phyloP scores from a whole-genome alignment of 2,329 filamentous ascomycete genomes.

The Thelonectria discophora region DNA sequence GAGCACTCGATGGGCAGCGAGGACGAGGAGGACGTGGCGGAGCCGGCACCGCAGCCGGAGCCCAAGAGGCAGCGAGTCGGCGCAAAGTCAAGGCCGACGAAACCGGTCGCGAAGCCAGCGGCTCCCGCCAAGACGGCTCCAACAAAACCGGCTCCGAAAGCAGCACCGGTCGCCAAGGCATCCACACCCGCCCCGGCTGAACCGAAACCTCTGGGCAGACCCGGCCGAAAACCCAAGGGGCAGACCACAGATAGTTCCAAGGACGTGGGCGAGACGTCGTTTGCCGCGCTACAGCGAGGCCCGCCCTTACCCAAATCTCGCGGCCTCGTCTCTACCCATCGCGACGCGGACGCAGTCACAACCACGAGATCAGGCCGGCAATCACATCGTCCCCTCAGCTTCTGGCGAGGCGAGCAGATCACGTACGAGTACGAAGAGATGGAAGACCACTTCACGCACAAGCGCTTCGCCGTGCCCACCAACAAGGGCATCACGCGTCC shows the following conservation, averaged over 20 bases:
- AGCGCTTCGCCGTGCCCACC: conserved; percentile 68
- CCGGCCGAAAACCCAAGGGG: conserved; percentile 38
- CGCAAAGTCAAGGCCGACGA: conserved; percentile 37
- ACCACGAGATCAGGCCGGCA: conserved; percentile 80
- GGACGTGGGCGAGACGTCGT: conserved; percentile 56
- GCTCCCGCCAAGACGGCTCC: conserved; percentile 16
- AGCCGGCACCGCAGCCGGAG: conserved; percentile 38
- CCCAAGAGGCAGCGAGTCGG: conserved; percentile 43
- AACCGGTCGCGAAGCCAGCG: conserved; percentile 34
- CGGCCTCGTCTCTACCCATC: conserved; percentile 62
- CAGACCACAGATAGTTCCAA: conserved; percentile 42
- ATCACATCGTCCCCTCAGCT: conserved; percentile 81
- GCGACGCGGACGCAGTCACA: conserved; percentile 59
- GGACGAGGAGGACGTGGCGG: conserved; percentile 34
- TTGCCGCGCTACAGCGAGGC: conserved; percentile 60
- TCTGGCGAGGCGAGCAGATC: conserved; percentile 85
- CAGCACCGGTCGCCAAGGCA: conserved; percentile 24
- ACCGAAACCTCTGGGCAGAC: conserved; percentile 40
- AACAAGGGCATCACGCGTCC: conserved; percentile 82
- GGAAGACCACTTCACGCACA: conserved; percentile 55
- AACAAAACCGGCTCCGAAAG: conserved; percentile 3
- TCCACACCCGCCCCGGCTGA: conserved; percentile 31
- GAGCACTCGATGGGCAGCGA: conserved; percentile 16
- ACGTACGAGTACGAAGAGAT: conserved; percentile 71
- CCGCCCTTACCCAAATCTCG: conserved; percentile 65